Evolutionary conservation across 2,329 filamentous ascomycete genomes (phyloP), one percentile per base, ranked within the genome.

Genomic region (Trichoderma afroharzianum): DNA sequence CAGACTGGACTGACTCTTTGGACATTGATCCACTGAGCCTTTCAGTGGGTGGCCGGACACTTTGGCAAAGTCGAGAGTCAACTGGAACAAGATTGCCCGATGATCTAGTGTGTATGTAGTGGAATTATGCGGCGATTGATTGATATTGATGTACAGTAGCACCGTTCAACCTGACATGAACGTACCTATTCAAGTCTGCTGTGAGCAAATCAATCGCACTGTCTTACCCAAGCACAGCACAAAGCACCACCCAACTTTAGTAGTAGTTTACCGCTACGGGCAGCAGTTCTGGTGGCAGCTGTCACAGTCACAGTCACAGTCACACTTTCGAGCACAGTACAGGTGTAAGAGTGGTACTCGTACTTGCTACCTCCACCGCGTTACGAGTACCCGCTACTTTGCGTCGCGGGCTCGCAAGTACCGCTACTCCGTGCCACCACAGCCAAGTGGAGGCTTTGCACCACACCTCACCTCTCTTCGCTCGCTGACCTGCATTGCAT

Each of bases 401-500:
- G 57, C 55, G 28, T 58, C 57, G 15, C 55, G 55, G 57, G 28
- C n/a, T 18, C 12, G n/a, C 50, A 30, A 58, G 63, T 69, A 69
- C 67, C 57, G 55, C 55, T 36, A 62, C 67, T 53, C 30, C 64
- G 53, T 53, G 50, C 47, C 63, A n/a, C 47, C 21, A 24, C 30
- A 57, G 28, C 47, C 28, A 47, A 33, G 67, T 69, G 67, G 67
- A 69, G 66, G 66, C 67, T 61, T 69, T 61, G 67, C 67, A 69
- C 67, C 67, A 69, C 67, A 69, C 67, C 57, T 69, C 67, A 69
- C 67, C 67, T 69, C 67, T 69, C 67, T 69, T 61, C 64, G 15
- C 67, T 69, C 67, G 67, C 68, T 70, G 68, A 70, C 68, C 68
- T 70, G 68, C 68, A 70, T 70, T 70, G 68, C 68, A 70, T 70